phyloP scores from a whole-genome alignment of 2,329 filamentous ascomycete genomes.

The Cytospora leucostoma region DNA sequence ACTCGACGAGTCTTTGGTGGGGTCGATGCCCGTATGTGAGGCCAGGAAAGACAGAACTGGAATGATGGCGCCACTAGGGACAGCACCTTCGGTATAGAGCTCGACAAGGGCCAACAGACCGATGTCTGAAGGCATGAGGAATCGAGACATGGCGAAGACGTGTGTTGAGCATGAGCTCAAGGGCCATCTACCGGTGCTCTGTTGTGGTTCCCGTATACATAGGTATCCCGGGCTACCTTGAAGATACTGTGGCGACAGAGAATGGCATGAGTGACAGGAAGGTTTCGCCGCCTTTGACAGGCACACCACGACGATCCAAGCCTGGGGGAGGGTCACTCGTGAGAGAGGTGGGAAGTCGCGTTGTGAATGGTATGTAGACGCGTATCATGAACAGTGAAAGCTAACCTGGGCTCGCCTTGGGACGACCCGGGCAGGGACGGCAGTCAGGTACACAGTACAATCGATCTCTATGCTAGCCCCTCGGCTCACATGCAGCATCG shows the following conservation, averaged over 20 bases:
- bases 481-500: no score
- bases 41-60: conserved; percentile 45
- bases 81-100: conserved; percentile 72
- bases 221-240: neutral
- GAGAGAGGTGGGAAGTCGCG: conserved; percentile 14
- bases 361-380: neutral
- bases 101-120: conserved; percentile 78
- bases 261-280: neutral
- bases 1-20: conserved; percentile 32
- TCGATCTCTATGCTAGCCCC: no score
- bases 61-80: conserved; percentile 45
- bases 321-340: neutral
- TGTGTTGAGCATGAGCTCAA: conserved; percentile 2
- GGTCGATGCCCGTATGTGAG: conserved; percentile 45
- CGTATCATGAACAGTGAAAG: neutral
- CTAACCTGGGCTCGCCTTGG: neutral
- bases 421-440: neutral
- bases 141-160: conserved; percentile 65
- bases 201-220: neutral
- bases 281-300: neutral
- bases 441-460: neutral
- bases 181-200: neutral
- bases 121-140: conserved; percentile 86
- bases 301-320: neutral
- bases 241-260: neutral